Evolutionary conservation across 768 basidiomycete species (phyloP), one percentile per base, ranked within the genome.

Genomic region (Suillus luteus): DNA sequence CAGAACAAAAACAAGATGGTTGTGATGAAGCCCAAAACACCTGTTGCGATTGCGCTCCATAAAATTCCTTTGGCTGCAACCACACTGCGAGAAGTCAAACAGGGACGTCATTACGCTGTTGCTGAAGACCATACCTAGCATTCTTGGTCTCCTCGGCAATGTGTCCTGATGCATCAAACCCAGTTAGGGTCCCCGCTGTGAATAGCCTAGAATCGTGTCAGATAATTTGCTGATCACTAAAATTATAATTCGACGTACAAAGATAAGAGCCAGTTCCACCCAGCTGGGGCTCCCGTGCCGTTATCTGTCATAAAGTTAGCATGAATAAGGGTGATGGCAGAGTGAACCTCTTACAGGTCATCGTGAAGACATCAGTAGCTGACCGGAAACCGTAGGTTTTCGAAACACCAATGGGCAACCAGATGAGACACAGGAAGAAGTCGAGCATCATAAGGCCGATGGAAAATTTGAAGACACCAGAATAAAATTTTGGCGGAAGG

Each of bases 201-300:
- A 93, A 95, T 24, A 96, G 81, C 80, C 91, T 92, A 62, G 89
- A 31, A 89, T 80, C 79, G 83, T 87, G 63, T 12, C 19, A 37
- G 38, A 58, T 31, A 19, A 48, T 17, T 48, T 7, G 5, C 27
- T 5, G 24, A 58, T 60, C 31, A 38, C 40, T 48, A 15, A 63
- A 22, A 43, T 54, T 22, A 52, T 24, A 57, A 27, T 75, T 7
- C 33, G 4, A 76, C 84, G 59, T 68, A 93, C 92, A 93, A 93
- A 5, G 90, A 93, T 44, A 97, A 76, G 17, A 93, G 83, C 92
- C 92, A 96, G 70, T 95, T 96, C 95, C 94, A 96, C 5, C 85
- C 92, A 10, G 90, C 80, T 24, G 91, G 84, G 3, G 94, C 93
- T 0, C 92, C 92, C 1, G 94, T 95, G 33, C 93, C 94, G 69